These are phyloP conservation scores for Trichoderma asperelloides DNA, from an alignment of 495 filamentous ascomycete genomes.

Conservation along the genomic window DNA sequence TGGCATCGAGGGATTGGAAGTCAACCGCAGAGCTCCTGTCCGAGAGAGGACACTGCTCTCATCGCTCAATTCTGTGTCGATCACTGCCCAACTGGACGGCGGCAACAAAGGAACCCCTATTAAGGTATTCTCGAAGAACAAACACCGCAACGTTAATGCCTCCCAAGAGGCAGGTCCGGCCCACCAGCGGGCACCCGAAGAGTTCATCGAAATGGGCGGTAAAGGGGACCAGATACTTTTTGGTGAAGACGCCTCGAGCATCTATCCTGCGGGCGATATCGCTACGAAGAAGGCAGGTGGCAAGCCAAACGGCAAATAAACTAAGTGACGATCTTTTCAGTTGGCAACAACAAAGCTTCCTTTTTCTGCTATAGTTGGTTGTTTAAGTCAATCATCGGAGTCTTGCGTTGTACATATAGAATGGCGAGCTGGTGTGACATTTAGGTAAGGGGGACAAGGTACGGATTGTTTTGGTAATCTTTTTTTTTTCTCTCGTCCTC, in stretches of 20 bases:
- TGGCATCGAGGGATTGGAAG: slow-evolving; percentile 70
- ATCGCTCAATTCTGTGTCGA: slow-evolving; percentile 68
- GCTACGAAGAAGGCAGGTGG: slow-evolving; percentile 16
- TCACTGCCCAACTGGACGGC: slow-evolving; percentile 50
- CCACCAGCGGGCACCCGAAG: slow-evolving; percentile 52
- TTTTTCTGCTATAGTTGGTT: background rate
- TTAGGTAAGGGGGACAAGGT: background rate
- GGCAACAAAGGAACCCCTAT: slow-evolving; percentile 44
- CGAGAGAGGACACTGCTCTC: slow-evolving; percentile 81
- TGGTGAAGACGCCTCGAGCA: slow-evolving; percentile 49
- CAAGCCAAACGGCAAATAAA: background rate
- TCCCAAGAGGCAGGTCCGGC: slow-evolving; percentile 52
- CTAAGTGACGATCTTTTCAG: background rate
- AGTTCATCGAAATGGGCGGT: slow-evolving; percentile 74
- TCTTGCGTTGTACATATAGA: slow-evolving; percentile 2
- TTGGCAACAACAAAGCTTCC: background rate
- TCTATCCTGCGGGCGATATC: slow-evolving; percentile 32
- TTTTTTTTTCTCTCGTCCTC: background rate
- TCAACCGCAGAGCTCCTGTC: slow-evolving; percentile 67
- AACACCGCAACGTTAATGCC: slow-evolving; percentile 19
- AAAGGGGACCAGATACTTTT: slow-evolving; percentile 74
- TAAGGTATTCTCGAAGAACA: slow-evolving; percentile 75
- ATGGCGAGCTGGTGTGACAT: background rate
- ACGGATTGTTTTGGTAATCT: background rate
- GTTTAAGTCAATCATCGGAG: background rate